Evolutionary conservation across 495 filamentous ascomycete species (phyloP).

Genomic region (Xylaria scruposa): DNA sequence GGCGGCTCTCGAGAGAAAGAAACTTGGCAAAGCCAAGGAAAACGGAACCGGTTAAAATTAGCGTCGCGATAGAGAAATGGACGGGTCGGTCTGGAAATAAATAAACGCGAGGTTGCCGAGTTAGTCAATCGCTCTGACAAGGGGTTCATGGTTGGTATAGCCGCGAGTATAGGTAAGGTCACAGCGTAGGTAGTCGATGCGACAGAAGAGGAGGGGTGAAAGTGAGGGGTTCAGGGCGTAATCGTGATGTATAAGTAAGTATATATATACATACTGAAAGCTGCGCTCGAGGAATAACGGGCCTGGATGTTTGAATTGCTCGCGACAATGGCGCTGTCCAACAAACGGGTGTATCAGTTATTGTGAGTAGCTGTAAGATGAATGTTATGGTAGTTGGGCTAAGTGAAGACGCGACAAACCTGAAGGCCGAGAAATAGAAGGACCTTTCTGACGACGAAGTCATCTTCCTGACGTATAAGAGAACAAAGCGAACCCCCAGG

Average conservation of each 20-base stretch:
- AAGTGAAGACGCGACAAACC: conserved; percentile 1
- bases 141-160: neutral
- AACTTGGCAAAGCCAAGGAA: conserved; percentile 31
- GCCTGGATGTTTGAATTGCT: conserved; percentile 9
- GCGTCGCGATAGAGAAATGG: conserved; percentile 37
- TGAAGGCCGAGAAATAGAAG: neutral
- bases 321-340: neutral
- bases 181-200: neutral
- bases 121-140: neutral
- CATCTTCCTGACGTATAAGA: neutral
- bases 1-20: conserved; percentile 4
- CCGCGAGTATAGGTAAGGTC: neutral
- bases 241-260: neutral
- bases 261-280: conserved; percentile 17
- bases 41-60: conserved; percentile 30
- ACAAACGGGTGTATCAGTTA: neutral
- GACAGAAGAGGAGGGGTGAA: neutral
- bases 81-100: conserved; percentile 34
- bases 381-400: neutral
- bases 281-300: conserved; percentile 5
- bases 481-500: neutral
- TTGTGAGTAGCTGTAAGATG: neutral
- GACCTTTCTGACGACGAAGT: neutral
- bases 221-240: neutral
- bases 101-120: neutral